A percentile compares a stretch with the other conserved stretches of the same genome.
These are phyloP conservation scores for Erysimum cheiranthoides DNA, from an alignment of 345 rosid genomes.

Conservation along the genomic window DNA sequence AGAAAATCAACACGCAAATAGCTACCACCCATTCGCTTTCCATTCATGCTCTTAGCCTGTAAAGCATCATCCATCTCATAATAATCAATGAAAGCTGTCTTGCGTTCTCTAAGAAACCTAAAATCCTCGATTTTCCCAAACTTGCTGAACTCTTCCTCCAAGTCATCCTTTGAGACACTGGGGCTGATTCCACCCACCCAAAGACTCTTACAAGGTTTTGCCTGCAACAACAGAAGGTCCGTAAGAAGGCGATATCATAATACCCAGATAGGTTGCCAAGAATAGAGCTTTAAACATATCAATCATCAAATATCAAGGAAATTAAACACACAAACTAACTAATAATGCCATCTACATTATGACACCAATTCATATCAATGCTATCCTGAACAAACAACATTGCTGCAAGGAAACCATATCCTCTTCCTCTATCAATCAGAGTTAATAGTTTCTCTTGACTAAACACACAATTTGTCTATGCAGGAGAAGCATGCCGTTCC, in stretches of 20 bases:
- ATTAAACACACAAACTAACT: constrained; percentile 9
- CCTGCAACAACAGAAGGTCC: constrained; percentile 53
- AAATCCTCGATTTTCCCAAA: constrained; percentile 86
- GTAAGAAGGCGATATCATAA: constrained; percentile 24
- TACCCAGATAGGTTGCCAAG: neutral
- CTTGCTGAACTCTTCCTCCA: constrained; percentile 78
- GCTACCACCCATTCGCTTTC: constrained; percentile 79
- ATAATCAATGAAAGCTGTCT: constrained; percentile 81
- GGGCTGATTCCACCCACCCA: constrained; percentile 96
- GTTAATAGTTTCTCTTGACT: neutral
- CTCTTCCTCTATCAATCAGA: constrained; percentile 3
- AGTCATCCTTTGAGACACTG: constrained; percentile 62
- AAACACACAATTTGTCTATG: neutral
- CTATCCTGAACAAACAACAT: constrained; percentile 26
- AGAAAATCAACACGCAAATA: constrained; percentile 92
- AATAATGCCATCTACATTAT: neutral
- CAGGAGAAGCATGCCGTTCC: constrained; percentile 1
- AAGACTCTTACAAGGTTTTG: constrained; percentile 74
- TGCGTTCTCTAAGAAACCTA: constrained; percentile 78
- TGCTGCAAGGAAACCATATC: constrained; percentile 5
- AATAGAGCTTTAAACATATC: constrained; percentile 16
- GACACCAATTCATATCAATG: constrained; percentile 12
- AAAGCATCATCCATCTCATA: constrained; percentile 75
- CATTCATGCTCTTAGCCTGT: constrained; percentile 84
- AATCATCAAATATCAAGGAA: constrained; percentile 15